A percentile compares a stretch with the other conserved stretches of the same genome.
Evolutionary conservation across 2,329 filamentous ascomycete genomes (phyloP).

Genomic region (Massarina eburnea): DNA sequence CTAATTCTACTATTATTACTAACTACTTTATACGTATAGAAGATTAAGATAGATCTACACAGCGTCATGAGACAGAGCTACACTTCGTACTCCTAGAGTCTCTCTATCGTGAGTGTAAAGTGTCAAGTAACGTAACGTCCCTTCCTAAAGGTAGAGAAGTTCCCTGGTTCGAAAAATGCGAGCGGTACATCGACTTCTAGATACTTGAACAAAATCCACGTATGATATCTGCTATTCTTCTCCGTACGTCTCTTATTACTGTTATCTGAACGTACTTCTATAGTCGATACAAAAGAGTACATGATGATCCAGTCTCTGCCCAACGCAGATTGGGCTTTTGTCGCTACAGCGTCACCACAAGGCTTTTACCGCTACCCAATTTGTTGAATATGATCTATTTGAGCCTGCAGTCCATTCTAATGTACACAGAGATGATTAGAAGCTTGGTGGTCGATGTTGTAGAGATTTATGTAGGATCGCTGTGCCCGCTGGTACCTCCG

Average conservation of each 20-base stretch:
- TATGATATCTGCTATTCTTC: slow-evolving; percentile 3
- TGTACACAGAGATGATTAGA: slow-evolving; percentile 1
- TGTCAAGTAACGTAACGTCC: no score
- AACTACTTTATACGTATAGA: no score
- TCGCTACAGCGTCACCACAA: slow-evolving; percentile 4
- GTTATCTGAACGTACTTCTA: not conserved
- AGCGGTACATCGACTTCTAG: slow-evolving; percentile 6
- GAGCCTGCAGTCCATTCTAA: slow-evolving; percentile 3
- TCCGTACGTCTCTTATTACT: slow-evolving; percentile 1
- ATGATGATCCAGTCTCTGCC: slow-evolving; percentile 1
- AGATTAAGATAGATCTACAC: no score
- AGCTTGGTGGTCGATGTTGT: slow-evolving; percentile 1
- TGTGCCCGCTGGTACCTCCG: slow-evolving; percentile 6
- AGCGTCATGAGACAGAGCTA: no score
- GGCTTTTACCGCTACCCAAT: slow-evolving; percentile 3
- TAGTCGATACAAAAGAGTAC: slow-evolving; percentile 7
- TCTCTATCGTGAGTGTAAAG: no score
- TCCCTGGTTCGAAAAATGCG: slow-evolving; percentile 8
- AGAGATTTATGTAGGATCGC: slow-evolving; percentile 8
- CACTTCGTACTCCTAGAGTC: no score
- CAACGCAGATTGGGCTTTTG: not conserved
- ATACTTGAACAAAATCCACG: slow-evolving; percentile 3
- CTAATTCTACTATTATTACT: no score
- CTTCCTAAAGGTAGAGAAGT: slow-evolving; percentile 7
- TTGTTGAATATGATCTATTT: slow-evolving; percentile 3